A percentile compares a stretch with the other conserved stretches of the same genome.
Evolutionary conservation across 148 eudicot species (phyloP).

Genomic region (Talinum fruticosum): DNA sequence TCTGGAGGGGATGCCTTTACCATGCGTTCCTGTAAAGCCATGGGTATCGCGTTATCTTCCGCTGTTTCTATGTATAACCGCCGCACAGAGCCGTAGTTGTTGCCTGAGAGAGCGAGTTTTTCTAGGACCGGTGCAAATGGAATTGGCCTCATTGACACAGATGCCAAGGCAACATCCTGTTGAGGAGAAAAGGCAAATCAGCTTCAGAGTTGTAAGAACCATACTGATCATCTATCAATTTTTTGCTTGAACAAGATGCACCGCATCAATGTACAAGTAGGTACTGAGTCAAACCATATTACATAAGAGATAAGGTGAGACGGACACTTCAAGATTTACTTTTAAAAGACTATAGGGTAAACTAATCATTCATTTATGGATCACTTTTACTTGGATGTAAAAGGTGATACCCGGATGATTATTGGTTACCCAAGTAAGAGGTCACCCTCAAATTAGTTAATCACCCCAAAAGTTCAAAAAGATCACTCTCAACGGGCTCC

Average conservation of each 20-base stretch:
- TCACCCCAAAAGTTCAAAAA: no score
- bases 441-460: no score
- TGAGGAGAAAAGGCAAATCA: constrained; percentile 7
- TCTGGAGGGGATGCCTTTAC: constrained; percentile 65
- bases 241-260: background rate
- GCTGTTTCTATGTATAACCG: constrained; percentile 70
- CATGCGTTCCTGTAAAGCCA: constrained; percentile 59
- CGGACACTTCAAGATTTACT: no score
- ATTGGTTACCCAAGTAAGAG: background rate
- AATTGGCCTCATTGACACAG: constrained; percentile 86
- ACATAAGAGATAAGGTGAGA: no score
- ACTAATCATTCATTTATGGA: background rate
- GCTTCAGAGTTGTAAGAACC: background rate
- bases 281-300: no score
- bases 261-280: no score
- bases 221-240: background rate
- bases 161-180: constrained; percentile 87
- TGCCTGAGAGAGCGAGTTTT: constrained; percentile 60
- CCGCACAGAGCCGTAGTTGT: constrained; percentile 66
- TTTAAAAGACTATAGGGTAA: no score
- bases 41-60: constrained; percentile 73
- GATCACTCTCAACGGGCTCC: no score
- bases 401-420: background rate
- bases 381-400: background rate
- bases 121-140: constrained; percentile 84